Evolutionary conservation across 108 stramenopile species (phyloP), one percentile per base, ranked within the genome.

Genomic region (Cyclostephanos invisitatus): DNA sequence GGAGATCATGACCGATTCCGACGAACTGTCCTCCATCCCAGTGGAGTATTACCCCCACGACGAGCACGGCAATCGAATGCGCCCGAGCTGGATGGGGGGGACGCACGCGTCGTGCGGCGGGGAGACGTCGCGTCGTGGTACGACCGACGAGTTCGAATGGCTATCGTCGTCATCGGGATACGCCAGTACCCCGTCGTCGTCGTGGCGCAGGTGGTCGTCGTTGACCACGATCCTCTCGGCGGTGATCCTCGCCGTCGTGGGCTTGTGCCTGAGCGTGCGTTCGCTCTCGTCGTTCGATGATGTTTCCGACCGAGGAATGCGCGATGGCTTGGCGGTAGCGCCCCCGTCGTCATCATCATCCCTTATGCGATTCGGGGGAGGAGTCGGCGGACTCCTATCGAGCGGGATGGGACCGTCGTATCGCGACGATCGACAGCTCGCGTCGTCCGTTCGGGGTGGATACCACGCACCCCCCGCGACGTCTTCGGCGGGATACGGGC

Each of bases 281-380:
- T 66, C 47, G 20, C 15, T 49, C 42, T 51, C 48, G 28, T 35
- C 59, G 4, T 29, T n/a, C n/a, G n/a, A 60, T 17, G 28, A 51
- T 42, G 10, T 11, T 8, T 42, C 8, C 7, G 40, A 42, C 36
- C 3, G 36, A 3, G 7, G 36, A 3, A 7, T 6, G 36, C 36
- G 36, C 5, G 5, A 7, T 3, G 36, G 36, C 36, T 37, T n/a
- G n/a, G n/a, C n/a, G n/a, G n/a, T n/a, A n/a, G n/a, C n/a, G n/a
- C n/a, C n/a, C n/a, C n/a, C 66, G 38, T 51, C 66, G 15, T 53
- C 49, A 5, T 66, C 37, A 0, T 28, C 40, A 44, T 74, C 60
- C 24, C 14, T 74, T n/a, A 64, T 65, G 10, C 46, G 53, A 62
- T 76, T 76, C 28, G 75, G 75, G 18, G 75, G 75, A n/a, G 68